Conservation (phyloP, 2,329 filamentous ascomycete species). For the Phyllosticta capitalensis region DNA sequence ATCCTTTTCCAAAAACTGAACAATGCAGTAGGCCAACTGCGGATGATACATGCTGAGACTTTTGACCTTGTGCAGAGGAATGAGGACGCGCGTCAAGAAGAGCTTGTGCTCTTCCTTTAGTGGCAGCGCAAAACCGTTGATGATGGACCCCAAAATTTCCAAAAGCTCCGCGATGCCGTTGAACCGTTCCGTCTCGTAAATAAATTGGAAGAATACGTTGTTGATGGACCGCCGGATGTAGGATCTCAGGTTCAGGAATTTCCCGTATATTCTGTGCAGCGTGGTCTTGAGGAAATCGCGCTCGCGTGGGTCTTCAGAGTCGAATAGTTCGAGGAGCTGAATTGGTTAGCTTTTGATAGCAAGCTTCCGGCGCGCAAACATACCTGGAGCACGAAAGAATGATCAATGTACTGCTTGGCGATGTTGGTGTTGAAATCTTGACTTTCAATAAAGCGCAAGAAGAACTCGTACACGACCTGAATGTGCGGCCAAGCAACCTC, state of each 20-base stretch:
- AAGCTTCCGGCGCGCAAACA: conserved; percentile 14
- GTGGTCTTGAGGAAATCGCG: conserved; percentile 98
- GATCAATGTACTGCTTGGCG: conserved; percentile 96
- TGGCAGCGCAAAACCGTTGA: conserved; percentile 94
- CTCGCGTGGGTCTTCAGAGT: conserved; percentile 94
- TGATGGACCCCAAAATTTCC: conserved; percentile 95
- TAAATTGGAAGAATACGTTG: conserved; percentile 99
- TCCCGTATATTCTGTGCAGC: conserved; percentile 94
- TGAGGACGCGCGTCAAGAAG: conserved; percentile 84
- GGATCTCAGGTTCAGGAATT: conserved; percentile 93
- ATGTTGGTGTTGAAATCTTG: conserved; percentile 99
- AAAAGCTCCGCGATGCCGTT: conserved; percentile 95
- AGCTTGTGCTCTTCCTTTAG: conserved; percentile 98
- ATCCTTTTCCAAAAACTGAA: conserved; percentile 97
- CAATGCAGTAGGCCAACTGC: conserved; percentile 95
- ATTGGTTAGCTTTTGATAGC: conserved; percentile 13
- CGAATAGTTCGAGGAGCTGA: conserved; percentile 88
- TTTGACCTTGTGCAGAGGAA: conserved; percentile 96
- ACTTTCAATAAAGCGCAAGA: conserved; percentile 96
- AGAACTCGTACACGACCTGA: conserved; percentile 99
- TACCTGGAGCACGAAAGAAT: conserved; percentile 84
- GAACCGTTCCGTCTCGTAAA: conserved; percentile 96
- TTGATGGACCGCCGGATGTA: conserved; percentile 98
- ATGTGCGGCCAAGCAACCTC: conserved; percentile 99
- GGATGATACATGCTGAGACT: conserved; percentile 99